Conservation (phyloP, 305 asterid genomes). For the Rubia balearica region DNA sequence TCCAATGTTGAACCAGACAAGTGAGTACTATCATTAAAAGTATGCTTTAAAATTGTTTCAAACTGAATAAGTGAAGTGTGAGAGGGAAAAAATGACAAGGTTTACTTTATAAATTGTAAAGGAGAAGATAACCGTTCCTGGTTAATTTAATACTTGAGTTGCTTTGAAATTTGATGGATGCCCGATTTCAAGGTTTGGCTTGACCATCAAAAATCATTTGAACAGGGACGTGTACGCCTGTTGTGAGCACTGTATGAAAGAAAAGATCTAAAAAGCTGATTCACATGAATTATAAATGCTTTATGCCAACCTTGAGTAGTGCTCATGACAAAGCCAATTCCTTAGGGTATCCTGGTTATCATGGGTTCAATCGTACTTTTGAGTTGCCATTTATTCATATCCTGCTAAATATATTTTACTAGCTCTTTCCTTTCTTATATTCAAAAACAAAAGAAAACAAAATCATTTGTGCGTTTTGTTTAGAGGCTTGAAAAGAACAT, state of each 20-base stretch:
- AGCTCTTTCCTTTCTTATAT: too few relatives aligned
- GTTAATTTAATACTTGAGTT: background rate
- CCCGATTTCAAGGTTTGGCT: background rate
- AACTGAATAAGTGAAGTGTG: background rate
- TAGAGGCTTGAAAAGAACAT: too few relatives aligned
- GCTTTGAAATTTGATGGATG: background rate
- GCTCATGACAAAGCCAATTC: background rate
- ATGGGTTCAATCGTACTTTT: background rate
- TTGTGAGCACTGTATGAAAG: background rate
- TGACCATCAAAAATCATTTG: background rate
- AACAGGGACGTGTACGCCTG: background rate
- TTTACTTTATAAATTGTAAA: background rate
- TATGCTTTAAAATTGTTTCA: background rate
- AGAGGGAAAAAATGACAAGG: too few relatives aligned
- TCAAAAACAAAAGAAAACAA: too few relatives aligned
- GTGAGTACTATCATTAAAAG: background rate
- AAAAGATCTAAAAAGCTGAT: background rate
- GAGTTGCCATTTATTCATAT: background rate
- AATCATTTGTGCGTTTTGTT: too few relatives aligned
- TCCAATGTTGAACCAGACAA: background rate
- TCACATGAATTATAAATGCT: background rate
- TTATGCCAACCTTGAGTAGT: conserved; percentile 1
- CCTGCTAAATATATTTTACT: too few relatives aligned
- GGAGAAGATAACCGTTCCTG: background rate
- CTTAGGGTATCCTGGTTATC: background rate